Conservation (phyloP, 495 filamentous ascomycete genomes). For the Lophiotrema nucula region DNA sequence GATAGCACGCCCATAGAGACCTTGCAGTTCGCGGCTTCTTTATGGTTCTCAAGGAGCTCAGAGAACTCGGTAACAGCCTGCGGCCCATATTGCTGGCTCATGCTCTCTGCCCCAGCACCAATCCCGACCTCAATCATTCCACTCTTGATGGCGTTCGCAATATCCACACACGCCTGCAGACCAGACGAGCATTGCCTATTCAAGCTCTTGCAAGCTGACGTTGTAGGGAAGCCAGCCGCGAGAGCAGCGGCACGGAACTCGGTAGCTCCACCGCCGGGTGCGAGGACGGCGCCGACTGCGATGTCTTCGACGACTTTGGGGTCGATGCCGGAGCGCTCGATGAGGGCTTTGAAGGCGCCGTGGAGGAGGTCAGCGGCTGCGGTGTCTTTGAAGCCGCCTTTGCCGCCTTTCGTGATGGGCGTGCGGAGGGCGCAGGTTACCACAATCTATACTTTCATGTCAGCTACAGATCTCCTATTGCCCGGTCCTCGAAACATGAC, state of each 20-base stretch:
- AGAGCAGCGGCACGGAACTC: slow-evolving; percentile 93
- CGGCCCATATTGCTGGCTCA: slow-evolving; percentile 91
- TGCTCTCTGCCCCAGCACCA: slow-evolving; percentile 96
- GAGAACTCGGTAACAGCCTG: slow-evolving; percentile 91
- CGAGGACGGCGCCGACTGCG: slow-evolving; percentile 84
- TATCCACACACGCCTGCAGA: slow-evolving; percentile 85
- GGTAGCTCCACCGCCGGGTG: slow-evolving; percentile 91
- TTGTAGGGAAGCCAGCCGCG: slow-evolving; percentile 86
- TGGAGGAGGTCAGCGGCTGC: slow-evolving; percentile 79
- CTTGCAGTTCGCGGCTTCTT: slow-evolving; percentile 90
- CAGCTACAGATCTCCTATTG: background rate
- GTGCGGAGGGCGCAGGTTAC: slow-evolving; percentile 91
- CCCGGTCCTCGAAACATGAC: no score
- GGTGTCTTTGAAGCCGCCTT: slow-evolving; percentile 95
- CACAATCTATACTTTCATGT: slow-evolving; percentile 62
- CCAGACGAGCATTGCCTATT: slow-evolving; percentile 93
- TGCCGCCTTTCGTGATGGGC: slow-evolving; percentile 86
- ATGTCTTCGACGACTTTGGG: slow-evolving; percentile 85
- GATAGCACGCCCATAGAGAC: slow-evolving; percentile 95
- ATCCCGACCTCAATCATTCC: slow-evolving; percentile 96
- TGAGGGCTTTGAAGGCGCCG: slow-evolving; percentile 75
- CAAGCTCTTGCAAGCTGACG: slow-evolving; percentile 74
- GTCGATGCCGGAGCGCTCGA: slow-evolving; percentile 82
- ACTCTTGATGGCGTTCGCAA: slow-evolving; percentile 81
- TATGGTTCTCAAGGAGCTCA: slow-evolving; percentile 79